Percentiles rank a stretch among this genome's conserved stretches.
Conservation (phyloP, 257 asterid species). For the Petrea volubilis region DNA sequence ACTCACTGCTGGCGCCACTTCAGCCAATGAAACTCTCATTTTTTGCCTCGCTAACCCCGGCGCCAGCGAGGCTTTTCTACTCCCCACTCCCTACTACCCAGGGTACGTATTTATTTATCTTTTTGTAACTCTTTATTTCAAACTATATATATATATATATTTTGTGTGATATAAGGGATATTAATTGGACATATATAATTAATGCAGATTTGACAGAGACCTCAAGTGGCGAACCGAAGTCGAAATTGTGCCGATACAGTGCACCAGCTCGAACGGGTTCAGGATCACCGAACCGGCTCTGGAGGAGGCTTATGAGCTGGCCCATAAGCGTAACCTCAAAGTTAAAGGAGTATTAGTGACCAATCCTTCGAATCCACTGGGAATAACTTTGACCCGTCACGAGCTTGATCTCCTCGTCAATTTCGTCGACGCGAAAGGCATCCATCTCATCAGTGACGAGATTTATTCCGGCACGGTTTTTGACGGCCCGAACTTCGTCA, state of each 20-base stretch:
- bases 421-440: constrained; percentile 54
- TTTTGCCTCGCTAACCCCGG: constrained; percentile 76
- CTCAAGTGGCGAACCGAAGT: constrained; percentile 86
- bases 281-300: constrained; percentile 71
- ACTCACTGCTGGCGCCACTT: constrained; percentile 82
- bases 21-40: constrained; percentile 73
- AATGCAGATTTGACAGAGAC: constrained; percentile 87
- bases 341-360: constrained; percentile 82
- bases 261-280: constrained; percentile 63
- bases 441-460: constrained; percentile 85
- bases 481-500: constrained; percentile 51
- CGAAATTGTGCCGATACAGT: constrained; percentile 76
- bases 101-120: constrained; percentile 43
- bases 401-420: constrained; percentile 58
- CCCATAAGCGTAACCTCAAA: constrained; percentile 57
- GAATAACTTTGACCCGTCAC: constrained; percentile 51
- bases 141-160: background rate
- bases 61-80: constrained; percentile 71
- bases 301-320: constrained; percentile 55
- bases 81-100: constrained; percentile 81
- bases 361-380: constrained; percentile 84
- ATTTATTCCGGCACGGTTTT: constrained; percentile 83
- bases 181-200: background rate
- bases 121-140: background rate
- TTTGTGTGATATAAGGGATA: background rate